Conservation (phyloP, 768 basidiomycete species). For the Lanmaoa pseudosensibilis region DNA sequence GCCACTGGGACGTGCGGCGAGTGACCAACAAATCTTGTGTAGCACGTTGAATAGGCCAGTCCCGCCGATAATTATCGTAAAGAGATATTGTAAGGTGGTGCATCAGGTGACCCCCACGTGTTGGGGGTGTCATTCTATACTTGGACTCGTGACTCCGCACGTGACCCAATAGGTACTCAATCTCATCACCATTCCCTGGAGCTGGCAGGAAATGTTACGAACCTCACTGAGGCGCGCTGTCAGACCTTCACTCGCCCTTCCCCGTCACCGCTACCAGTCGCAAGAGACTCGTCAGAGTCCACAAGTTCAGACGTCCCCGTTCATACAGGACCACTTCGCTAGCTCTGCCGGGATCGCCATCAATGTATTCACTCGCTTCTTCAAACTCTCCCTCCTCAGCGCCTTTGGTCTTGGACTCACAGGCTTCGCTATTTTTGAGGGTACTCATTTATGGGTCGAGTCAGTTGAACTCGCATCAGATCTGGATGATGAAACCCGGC, state of each 20-base stretch:
- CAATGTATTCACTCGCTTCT: slow-evolving; percentile 44
- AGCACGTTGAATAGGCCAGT: too few relatives aligned
- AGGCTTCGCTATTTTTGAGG: slow-evolving; percentile 52
- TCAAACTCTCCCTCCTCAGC: slow-evolving; percentile 51
- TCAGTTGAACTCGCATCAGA: slow-evolving; percentile 47
- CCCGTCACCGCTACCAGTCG: slow-evolving; percentile 19
- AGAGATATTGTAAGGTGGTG: too few relatives aligned
- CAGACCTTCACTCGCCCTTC: background rate
- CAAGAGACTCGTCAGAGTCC: slow-evolving; percentile 9
- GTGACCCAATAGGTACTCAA: background rate
- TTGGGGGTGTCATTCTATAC: background rate
- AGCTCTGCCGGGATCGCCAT: slow-evolving; percentile 41
- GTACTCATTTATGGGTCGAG: slow-evolving; percentile 65
- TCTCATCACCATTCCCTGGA: too few relatives aligned
- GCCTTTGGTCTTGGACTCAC: slow-evolving; percentile 44
- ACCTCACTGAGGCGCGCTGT: slow-evolving; percentile 3
- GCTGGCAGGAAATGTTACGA: slow-evolving; percentile 17
- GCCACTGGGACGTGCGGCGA: background rate
- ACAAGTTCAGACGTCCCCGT: slow-evolving; percentile 9
- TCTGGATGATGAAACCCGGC: slow-evolving; percentile 49
- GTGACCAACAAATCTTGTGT: background rate
- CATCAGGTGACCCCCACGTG: too few relatives aligned
- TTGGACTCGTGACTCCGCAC: background rate
- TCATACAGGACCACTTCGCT: slow-evolving; percentile 36
- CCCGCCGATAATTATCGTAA: too few relatives aligned